Base-by-base conservation (phyloP, 1,284 basidiomycete genomes). In the Mycena citricolor region DNA sequence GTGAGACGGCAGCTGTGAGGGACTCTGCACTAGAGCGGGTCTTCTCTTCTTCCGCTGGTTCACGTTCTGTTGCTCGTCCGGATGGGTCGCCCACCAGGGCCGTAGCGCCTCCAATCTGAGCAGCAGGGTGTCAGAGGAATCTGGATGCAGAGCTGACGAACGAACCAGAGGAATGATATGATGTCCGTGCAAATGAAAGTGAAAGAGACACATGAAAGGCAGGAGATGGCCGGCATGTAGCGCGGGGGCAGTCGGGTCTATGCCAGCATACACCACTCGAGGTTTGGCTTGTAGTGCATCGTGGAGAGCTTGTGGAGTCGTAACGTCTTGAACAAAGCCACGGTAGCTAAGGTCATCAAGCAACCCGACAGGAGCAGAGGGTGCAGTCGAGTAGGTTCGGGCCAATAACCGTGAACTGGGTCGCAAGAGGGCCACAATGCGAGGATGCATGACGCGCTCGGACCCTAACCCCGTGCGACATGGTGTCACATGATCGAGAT, bases 21-120 rank as follows among this genome's bases (percentile, higher is more conserved):
- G 72, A 72, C 1, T 58, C 50, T 29, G 90, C 82, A 58, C 99
- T 98, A 33, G 66, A 51, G 24, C 81, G 70, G 2, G 94, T 78
- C 30, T 78, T 73, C 3, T 73, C 66, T 8, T 65, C 61, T 30
- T 81, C 73, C 5, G 92, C 79, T 1, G 83, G 74, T 42, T 83
- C 79, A 13, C 97, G 82, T 63, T 97, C 97, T 0, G 83, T 83
- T 2, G 78, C 77, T 22, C 94, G 77, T 1, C 97, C 97, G 1
- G 92, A 94, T 2, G 97, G 97, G 61, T 99, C 97, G 6, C 97
- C 97, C 24, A 99, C 88, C n/a, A 87, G 79, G 2, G 94, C 97
- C 0, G 97, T 98, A 2, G 93, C 95, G 0, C 94, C 94, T 25
- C 95, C 95, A 61, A 97, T 88, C 94, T 97, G 58, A 22, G 25